These are phyloP conservation scores for Solanum pimpinellifolium DNA, from an alignment of 257 asterid species.

Conservation along the genomic window DNA sequence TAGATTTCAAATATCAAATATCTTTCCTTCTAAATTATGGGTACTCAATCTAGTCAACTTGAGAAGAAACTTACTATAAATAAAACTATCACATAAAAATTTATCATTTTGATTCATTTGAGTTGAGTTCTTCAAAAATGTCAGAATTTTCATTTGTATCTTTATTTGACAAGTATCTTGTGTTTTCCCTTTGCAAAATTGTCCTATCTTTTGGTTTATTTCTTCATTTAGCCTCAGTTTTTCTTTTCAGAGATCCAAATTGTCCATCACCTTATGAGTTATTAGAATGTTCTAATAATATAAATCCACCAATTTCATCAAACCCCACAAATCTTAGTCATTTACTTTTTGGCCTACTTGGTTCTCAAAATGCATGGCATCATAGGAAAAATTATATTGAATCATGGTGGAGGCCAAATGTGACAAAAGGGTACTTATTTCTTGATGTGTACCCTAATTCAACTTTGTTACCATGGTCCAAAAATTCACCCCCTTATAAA, in stretches of 20 bases:
- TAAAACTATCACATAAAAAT: neutral
- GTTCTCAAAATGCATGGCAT: constrained; percentile 38
- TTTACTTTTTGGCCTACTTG: constrained; percentile 46
- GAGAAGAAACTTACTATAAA: neutral
- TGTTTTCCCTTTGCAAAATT: neutral
- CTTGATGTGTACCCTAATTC: constrained; percentile 28
- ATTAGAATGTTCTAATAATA: neutral
- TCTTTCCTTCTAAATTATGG: neutral
- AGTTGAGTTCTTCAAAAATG: neutral
- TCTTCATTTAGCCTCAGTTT: neutral
- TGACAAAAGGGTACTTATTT: constrained; percentile 36
- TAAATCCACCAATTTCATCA: neutral
- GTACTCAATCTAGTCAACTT: neutral
- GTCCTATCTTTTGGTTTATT: neutral
- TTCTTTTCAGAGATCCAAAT: neutral
- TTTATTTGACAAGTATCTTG: neutral
- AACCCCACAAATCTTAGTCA: constrained; percentile 35
- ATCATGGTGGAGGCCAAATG: constrained; percentile 60
- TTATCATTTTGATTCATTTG: neutral
- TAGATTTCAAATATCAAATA: neutral
- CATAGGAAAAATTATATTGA: constrained; percentile 35
- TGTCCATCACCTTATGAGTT: neutral
- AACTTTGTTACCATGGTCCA: constrained; percentile 47
- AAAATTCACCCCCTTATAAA: constrained; percentile 37
- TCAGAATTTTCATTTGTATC: neutral